These are phyloP conservation scores for Casuarina glauca DNA, from an alignment of 306 rosid genomes.

Conservation along the genomic window DNA sequence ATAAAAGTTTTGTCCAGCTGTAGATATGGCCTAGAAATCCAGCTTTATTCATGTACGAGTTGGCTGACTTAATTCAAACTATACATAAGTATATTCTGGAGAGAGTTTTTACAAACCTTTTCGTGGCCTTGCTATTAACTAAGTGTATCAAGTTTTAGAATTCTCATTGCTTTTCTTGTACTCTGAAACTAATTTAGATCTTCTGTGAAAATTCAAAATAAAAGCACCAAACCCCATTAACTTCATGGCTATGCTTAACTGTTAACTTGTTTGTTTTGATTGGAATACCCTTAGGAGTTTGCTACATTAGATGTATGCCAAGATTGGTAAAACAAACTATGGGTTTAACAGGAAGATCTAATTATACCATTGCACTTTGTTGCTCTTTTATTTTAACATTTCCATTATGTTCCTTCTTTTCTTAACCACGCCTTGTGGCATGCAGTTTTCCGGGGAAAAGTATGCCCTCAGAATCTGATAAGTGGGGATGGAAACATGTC, in stretches of 20 bases:
- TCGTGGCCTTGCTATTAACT: neutral
- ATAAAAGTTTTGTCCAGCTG: neutral
- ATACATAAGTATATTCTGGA: neutral
- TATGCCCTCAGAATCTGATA: conserved; percentile 54
- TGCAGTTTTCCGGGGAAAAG: conserved; percentile 29
- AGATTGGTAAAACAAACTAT: neutral
- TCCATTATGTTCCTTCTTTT: conserved; percentile 4
- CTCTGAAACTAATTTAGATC: neutral
- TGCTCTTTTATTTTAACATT: conserved; percentile 6
- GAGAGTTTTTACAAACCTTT: neutral
- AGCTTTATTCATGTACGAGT: neutral
- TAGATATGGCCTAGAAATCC: neutral
- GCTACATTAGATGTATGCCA: neutral
- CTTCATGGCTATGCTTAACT: neutral
- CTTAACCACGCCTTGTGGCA: conserved; percentile 15
- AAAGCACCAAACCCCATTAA: neutral
- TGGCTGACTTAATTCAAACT: neutral
- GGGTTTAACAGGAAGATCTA: neutral
- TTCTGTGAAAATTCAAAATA: neutral
- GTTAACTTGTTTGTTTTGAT: neutral
- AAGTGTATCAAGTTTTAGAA: neutral
- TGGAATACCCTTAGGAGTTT: neutral
- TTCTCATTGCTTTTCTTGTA: neutral
- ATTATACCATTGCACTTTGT: neutral
- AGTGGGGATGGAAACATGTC: conserved; percentile 68